A percentile compares a stretch with the other conserved stretches of the same genome.
phyloP scores from a whole-genome alignment of 2,329 filamentous ascomycete genomes.

The Acrocalymma vagum region DNA sequence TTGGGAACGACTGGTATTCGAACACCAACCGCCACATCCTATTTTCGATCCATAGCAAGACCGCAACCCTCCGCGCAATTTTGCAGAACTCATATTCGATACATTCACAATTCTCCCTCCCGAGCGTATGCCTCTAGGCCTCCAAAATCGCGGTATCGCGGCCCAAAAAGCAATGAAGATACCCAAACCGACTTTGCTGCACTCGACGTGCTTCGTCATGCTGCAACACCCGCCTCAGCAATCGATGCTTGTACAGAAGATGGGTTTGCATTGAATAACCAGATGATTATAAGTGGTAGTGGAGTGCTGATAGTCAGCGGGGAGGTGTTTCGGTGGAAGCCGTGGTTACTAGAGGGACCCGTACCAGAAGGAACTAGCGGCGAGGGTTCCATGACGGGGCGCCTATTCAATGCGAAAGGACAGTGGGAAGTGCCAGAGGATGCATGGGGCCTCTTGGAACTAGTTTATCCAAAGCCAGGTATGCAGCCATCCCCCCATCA shows the following conservation, averaged over 20 bases:
- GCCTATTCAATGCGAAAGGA: slow-evolving; percentile 76
- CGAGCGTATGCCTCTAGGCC: slow-evolving; percentile 33
- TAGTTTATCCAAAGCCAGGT: slow-evolving; percentile 92
- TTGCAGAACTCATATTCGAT: slow-evolving; percentile 8
- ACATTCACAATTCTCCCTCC: slow-evolving; percentile 29
- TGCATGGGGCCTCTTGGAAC: slow-evolving; percentile 76
- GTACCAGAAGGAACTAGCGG: slow-evolving; percentile 43
- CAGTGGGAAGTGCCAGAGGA: slow-evolving; percentile 79
- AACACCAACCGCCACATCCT: slow-evolving; percentile 4
- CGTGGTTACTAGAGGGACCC: slow-evolving; percentile 69
- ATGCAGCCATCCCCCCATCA: slow-evolving; percentile 42
- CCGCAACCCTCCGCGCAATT: slow-evolving; percentile 1
- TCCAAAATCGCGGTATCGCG: slow-evolving; percentile 64
- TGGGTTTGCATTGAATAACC: slow-evolving; percentile 88
- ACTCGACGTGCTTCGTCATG: slow-evolving; percentile 80
- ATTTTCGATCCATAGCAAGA: slow-evolving; percentile 7
- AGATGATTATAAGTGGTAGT: slow-evolving; percentile 71
- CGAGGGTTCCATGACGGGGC: slow-evolving; percentile 47
- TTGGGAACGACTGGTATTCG: too few species aligned
- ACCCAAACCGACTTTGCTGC: slow-evolving; percentile 76
- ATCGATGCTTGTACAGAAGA: slow-evolving; percentile 83
- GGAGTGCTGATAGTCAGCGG: slow-evolving; percentile 84
- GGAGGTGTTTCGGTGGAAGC: slow-evolving; percentile 88
- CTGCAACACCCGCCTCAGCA: slow-evolving; percentile 79
- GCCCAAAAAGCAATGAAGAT: slow-evolving; percentile 67